A percentile compares a stretch with the other conserved stretches of the same genome.
Conservation (phyloP, 139 green algal genomes). For the Coelastrella sp. region DNA sequence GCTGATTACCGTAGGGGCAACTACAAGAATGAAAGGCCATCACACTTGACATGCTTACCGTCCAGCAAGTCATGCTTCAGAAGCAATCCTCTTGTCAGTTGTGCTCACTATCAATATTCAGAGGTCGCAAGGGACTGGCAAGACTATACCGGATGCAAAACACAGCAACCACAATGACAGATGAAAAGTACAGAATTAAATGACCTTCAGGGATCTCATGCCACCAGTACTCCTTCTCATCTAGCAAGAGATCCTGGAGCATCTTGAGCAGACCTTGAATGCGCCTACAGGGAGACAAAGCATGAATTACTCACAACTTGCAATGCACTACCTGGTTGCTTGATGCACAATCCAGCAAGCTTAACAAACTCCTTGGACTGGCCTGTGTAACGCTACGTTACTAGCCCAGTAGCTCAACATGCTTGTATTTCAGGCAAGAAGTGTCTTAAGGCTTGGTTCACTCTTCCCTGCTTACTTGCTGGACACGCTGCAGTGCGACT, state of each 20-base stretch:
- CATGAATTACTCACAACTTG: background rate
- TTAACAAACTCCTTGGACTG: no score
- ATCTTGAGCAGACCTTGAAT: background rate
- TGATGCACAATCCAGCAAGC: background rate
- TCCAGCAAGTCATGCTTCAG: background rate
- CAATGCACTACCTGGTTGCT: background rate
- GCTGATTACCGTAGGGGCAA: no score
- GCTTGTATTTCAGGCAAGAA: no score
- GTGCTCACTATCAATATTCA: background rate
- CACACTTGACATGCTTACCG: no score
- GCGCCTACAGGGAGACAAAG: background rate
- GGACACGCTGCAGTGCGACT: background rate
- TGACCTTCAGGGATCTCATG: background rate
- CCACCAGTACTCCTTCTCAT: background rate
- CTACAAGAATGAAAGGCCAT: no score
- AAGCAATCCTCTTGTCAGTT: background rate
- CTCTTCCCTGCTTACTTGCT: background rate
- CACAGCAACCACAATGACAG: no score
- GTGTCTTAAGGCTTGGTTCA: no score
- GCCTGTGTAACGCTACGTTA: no score
- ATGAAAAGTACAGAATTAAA: no score
- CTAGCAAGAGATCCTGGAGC: background rate
- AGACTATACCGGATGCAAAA: no score
- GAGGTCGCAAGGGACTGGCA: no score
- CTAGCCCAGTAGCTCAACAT: no score